A percentile compares a stretch with the other conserved stretches of the same genome.
phyloP scores from a whole-genome alignment of 805 yeast genomes.

The Pichia cabralensis region DNA sequence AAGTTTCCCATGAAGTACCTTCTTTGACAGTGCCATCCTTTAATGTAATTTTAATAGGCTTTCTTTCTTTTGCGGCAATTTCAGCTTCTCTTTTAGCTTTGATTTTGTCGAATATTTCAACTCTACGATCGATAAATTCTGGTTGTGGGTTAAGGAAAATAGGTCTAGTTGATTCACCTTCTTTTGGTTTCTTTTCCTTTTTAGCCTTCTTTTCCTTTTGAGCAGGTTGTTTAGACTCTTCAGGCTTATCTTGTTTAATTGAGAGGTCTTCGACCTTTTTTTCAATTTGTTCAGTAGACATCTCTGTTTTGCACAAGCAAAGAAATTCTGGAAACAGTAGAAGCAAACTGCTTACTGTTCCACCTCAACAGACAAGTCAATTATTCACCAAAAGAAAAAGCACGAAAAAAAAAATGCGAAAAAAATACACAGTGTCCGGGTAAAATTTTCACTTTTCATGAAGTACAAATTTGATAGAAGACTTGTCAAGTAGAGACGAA shows the following conservation, averaged over 20 bases:
- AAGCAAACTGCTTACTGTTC: no score
- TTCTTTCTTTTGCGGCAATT: constrained; percentile 47
- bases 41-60: constrained; percentile 65
- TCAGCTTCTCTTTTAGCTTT: constrained; percentile 69
- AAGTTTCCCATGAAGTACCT: constrained; percentile 81
- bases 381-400: no score
- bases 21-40: constrained; percentile 76
- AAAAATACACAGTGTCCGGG: no score
- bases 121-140: constrained; percentile 71
- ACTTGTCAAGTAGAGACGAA: no score
- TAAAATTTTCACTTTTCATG: no score
- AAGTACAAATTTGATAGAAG: no score
- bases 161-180: constrained; percentile 29
- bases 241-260: constrained; percentile 20
- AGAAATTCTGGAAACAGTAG: neutral
- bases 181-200: constrained; percentile 24
- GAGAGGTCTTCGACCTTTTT: constrained; percentile 38
- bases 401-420: no score
- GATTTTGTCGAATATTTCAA: constrained; percentile 68
- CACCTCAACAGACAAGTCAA: no score
- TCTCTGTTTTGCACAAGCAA: neutral
- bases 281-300: constrained; percentile 33
- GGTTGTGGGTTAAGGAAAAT: constrained; percentile 65
- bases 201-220: constrained; percentile 13
- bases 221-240: constrained; percentile 2